A percentile compares a stretch with the other conserved stretches of the same genome.
phyloP scores from a whole-genome alignment of 305 asterid genomes.

The Rubia peregrina region DNA sequence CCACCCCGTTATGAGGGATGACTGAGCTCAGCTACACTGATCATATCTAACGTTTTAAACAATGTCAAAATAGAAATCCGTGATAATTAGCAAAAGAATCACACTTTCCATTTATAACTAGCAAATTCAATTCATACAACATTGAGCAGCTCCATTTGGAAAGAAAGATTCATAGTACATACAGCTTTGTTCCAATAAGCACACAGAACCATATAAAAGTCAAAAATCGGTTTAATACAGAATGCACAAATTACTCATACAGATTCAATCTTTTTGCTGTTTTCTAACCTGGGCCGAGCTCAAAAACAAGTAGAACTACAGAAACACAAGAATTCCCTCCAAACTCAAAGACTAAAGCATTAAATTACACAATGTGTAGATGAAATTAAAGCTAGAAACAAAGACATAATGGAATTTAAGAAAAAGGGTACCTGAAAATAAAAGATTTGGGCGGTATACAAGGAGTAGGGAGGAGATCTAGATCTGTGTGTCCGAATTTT shows the following conservation, averaged over 20 bases:
- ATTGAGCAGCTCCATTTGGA: neutral
- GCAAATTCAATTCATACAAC: neutral
- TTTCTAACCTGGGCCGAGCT: conserved; percentile 8
- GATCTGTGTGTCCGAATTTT: conserved; percentile 23
- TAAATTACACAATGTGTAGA: conserved; percentile 3
- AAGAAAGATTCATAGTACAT: neutral
- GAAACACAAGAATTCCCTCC: neutral
- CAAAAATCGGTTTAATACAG: neutral
- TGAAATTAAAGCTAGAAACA: neutral
- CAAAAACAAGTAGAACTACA: neutral
- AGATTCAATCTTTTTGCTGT: neutral
- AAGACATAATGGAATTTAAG: too few species aligned
- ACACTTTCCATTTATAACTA: neutral
- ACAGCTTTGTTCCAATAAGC: neutral
- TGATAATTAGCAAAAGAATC: neutral
- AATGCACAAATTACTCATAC: neutral
- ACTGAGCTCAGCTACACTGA: neutral
- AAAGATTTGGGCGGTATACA: conserved; percentile 3
- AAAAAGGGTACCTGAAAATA: conserved; percentile 16
- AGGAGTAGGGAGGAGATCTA: conserved; percentile 17
- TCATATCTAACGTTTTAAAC: neutral
- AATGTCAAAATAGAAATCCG: neutral
- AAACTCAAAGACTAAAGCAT: neutral
- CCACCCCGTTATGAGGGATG: neutral
- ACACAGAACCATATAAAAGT: conserved; percentile 9